Conservation (phyloP, 768 basidiomycete genomes). For the Auriscalpium vulgare region DNA sequence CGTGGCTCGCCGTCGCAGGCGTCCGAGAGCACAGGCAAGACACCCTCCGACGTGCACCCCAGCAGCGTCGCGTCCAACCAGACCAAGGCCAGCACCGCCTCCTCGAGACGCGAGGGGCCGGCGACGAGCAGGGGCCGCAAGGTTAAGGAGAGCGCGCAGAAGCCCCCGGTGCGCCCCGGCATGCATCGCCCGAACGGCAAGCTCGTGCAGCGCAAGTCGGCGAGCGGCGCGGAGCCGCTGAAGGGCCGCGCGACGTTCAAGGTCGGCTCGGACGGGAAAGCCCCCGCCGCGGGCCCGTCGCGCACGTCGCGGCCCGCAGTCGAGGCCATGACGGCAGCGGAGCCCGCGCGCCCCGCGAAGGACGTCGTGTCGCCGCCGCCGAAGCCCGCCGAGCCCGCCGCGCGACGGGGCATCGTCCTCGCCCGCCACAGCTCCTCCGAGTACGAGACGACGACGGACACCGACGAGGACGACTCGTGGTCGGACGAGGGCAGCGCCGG, state of each 20-base stretch:
- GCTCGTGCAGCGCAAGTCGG: conserved; percentile 14
- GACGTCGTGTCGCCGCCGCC: no score
- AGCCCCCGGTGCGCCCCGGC: conserved; percentile 6
- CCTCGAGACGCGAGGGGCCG: conserved; percentile 10
- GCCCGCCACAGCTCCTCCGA: conserved; percentile 41
- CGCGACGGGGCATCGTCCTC: conserved; percentile 30
- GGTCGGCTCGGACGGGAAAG: conserved; percentile 40
- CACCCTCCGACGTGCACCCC: conserved; percentile 21
- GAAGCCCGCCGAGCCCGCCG: no score
- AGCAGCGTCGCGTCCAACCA: conserved; percentile 30
- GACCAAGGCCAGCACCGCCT: conserved; percentile 18
- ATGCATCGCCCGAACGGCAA: neutral
- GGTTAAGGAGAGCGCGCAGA: conserved; percentile 7
- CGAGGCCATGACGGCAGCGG: neutral
- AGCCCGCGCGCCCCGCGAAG: no score
- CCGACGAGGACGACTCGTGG: conserved; percentile 51
- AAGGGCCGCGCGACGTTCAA: conserved; percentile 36
- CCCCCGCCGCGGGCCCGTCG: neutral
- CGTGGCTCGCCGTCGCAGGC: conserved; percentile 17
- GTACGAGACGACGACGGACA: conserved; percentile 41
- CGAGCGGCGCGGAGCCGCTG: conserved; percentile 10
- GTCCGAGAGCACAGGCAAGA: conserved; percentile 23
- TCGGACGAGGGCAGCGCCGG: conserved; percentile 42
- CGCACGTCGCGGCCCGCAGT: neutral
- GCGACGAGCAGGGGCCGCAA: conserved; percentile 13